phyloP scores from a whole-genome alignment of 208 protist species.

The Angomonas deanei region DNA sequence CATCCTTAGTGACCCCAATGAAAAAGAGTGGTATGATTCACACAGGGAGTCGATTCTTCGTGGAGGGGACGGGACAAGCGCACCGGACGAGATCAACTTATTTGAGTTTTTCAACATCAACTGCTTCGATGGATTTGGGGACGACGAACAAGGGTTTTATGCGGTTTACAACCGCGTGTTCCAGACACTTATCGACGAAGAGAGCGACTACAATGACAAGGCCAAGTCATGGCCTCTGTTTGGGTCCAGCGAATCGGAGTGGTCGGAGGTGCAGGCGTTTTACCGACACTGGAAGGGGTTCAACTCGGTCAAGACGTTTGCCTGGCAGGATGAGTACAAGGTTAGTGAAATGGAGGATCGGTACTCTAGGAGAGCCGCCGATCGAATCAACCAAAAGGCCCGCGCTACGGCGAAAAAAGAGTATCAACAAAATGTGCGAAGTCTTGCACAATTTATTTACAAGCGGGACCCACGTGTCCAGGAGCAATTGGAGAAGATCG shows the following conservation, averaged over 20 bases:
- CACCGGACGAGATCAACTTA: conserved; percentile 71
- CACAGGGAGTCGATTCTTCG: conserved; percentile 78
- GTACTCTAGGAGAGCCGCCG: conserved; percentile 74
- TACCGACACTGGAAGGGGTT: conserved; percentile 87
- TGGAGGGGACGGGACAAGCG: conserved; percentile 41
- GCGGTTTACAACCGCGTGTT: conserved; percentile 75
- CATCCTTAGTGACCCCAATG: conserved; percentile 74
- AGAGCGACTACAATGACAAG: conserved; percentile 49
- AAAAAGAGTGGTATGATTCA: conserved; percentile 89
- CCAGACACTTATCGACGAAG: conserved; percentile 60
- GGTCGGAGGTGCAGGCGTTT: conserved; percentile 64
- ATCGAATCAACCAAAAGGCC: conserved; percentile 83
- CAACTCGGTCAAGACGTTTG: conserved; percentile 79
- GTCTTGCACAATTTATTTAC: conserved; percentile 74
- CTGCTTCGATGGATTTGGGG: conserved; percentile 78
- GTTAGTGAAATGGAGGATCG: conserved; percentile 87
- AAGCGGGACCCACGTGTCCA: conserved; percentile 82
- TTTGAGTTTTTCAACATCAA: conserved; percentile 79
- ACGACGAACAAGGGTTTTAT: conserved; percentile 73
- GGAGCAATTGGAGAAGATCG: conserved; percentile 45
- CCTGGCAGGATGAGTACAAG: conserved; percentile 91
- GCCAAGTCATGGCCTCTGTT: conserved; percentile 69
- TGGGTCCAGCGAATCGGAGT: conserved; percentile 52
- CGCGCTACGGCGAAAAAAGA: conserved; percentile 75
- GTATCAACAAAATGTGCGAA: conserved; percentile 78